Evolutionary conservation across 306 rosid species (phyloP), one percentile per base, ranked within the genome.

Genomic region (Fragaria ananassa): DNA sequence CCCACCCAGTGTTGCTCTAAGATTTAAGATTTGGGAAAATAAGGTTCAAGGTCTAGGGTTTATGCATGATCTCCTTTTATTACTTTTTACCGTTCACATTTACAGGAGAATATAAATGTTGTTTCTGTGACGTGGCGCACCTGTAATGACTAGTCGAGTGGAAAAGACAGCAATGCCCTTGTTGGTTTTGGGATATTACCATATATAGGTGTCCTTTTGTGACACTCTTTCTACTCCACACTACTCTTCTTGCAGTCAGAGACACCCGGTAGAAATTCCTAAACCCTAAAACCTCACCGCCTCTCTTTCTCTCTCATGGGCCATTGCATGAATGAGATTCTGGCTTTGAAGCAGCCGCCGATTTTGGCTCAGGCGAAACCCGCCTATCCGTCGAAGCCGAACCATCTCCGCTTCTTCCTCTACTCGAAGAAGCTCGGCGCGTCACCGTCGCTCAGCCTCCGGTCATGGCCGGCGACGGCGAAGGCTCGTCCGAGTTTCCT

Each of bases 301-400:
- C 67, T 61, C 37, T 25, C 5, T 58, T 13, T 23, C 66, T 4
- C 15, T 12, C 2, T 27, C 63, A 83, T 86, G 83, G 83, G 68
- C 9, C 78, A 82, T 41, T 87, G 88, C 75, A 73, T 85, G 51
- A 81, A 62, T 27, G 72, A 79, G 15, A 31, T 37, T 63, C 76
- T 88, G 50, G 31, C 76, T 3, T 11, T 89, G 18, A n/a, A 47
- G 1, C 66, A 50, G 21, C 68, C 79, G 47, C 31, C 82, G 17
- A 5, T 60, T 47, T 45, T 75, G 37, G 74, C 74, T 70, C 51
- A 76, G 15, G 41, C 74, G 53, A 61, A 68, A 23, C 83, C 19
- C 45, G 37, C 66, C n/a, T 34, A 34, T 3, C 45, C 54, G 25
- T 73, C 80, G 9, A 84, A 75, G 62, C 77, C 72, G 57, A 77